Evolutionary conservation across 1,284 basidiomycete genomes (phyloP).

Genomic region (Sporisorium graminicola): DNA sequence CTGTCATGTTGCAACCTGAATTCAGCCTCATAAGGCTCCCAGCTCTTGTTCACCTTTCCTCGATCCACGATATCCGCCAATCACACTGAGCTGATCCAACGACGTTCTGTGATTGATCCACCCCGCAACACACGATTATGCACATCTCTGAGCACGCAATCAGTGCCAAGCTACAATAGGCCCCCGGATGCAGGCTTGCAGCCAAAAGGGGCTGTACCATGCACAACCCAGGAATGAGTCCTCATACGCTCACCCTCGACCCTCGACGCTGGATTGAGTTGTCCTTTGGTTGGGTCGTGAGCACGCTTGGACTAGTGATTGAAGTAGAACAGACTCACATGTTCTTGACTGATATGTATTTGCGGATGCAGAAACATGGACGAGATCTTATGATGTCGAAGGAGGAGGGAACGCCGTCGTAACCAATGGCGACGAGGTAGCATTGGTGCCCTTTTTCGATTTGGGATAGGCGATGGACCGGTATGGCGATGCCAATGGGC

Average conservation of each 20-base stretch:
- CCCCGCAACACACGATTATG: neutral
- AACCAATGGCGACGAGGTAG: conserved; percentile 27
- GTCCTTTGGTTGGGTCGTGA: too few species aligned
- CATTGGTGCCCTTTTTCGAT: conserved; percentile 17
- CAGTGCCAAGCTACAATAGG: conserved; percentile 4
- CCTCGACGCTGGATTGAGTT: neutral
- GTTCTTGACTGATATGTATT: neutral
- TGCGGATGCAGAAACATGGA: conserved; percentile 5
- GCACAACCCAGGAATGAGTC: neutral
- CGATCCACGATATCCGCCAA: neutral
- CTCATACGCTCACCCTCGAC: neutral
- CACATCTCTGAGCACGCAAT: neutral
- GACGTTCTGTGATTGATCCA: conserved; percentile 1
- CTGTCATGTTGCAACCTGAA: too few species aligned
- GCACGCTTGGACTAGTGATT: too few species aligned
- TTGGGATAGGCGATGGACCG: conserved; percentile 34
- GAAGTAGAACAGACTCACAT: too few species aligned
- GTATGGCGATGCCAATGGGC: conserved; percentile 38
- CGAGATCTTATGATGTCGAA: neutral
- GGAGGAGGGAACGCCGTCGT: conserved; percentile 9
- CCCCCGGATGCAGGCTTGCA: neutral
- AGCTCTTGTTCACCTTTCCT: neutral
- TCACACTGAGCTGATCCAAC: neutral
- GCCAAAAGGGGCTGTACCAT: neutral
- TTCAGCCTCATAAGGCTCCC: neutral